phyloP scores from a whole-genome alignment of 805 yeast genomes.

The Yarrowia sp. region DNA sequence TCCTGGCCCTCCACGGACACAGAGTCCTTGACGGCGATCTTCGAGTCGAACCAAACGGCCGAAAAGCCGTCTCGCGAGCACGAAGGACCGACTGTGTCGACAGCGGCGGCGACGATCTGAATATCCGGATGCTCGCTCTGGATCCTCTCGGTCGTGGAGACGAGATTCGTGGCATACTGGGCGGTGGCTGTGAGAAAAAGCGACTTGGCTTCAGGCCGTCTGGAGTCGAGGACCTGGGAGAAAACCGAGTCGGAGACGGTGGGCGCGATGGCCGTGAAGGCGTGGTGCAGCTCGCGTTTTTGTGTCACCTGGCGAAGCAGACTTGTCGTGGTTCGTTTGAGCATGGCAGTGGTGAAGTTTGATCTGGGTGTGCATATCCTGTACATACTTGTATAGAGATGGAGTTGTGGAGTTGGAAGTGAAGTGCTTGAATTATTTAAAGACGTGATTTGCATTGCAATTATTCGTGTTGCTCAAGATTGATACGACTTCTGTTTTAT shows the following conservation, averaged over 20 bases:
- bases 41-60: conserved; percentile 31
- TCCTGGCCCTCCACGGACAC: conserved; percentile 17
- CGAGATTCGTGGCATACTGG: conserved; percentile 37
- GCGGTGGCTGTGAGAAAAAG: conserved; percentile 40
- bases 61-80: conserved; percentile 38
- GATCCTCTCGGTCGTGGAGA: conserved; percentile 23
- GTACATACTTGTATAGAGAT: too few species aligned
- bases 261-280: not conserved
- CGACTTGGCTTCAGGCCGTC: conserved; percentile 29
- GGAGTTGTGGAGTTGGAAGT: too few species aligned
- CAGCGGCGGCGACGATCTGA: conserved; percentile 36
- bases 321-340: not conserved
- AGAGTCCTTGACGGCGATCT: conserved; percentile 33
- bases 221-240: not conserved
- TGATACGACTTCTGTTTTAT: too few species aligned
- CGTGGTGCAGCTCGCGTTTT: conserved; percentile 8
- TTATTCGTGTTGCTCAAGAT: too few species aligned
- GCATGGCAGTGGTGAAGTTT: not conserved
- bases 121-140: conserved; percentile 30
- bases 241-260: not conserved
- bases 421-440: too few species aligned
- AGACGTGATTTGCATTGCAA: too few species aligned
- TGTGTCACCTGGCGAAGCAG: not conserved
- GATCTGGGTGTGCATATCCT: not conserved
- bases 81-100: conserved; percentile 39